Conservation (phyloP, 192 early-diverging fungal genomes). For the Lobosporangium transversale region DNA sequence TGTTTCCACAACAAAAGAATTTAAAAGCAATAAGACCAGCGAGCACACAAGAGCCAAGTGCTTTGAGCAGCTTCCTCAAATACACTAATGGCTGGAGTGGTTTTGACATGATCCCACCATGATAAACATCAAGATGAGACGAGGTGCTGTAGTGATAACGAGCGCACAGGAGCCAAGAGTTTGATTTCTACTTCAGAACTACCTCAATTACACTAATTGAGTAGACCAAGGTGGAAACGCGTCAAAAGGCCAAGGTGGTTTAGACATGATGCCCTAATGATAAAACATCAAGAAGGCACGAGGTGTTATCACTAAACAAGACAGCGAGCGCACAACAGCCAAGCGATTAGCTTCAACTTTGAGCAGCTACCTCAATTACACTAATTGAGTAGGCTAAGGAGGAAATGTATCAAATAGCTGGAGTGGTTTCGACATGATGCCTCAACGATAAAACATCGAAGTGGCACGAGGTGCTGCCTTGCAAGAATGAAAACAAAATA, state of each 20-base stretch:
- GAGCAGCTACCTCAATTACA: conserved; percentile 8
- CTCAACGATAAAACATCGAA: too few species aligned
- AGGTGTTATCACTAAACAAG: conserved; percentile 14
- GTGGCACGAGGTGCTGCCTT: too few species aligned
- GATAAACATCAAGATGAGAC: conserved; percentile 13
- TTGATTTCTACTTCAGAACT: conserved; percentile 17
- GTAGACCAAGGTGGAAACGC: conserved; percentile 18
- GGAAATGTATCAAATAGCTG: too few species aligned
- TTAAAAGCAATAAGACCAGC: conserved; percentile 4
- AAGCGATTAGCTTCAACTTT: conserved; percentile 3
- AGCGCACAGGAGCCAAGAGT: conserved; percentile 15
- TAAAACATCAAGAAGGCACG: conserved; percentile 1
- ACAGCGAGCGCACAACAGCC: conserved; percentile 17
- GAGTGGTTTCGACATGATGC: too few species aligned
- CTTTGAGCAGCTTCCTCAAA: conserved; percentile 3
- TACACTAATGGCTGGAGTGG: conserved; percentile 5
- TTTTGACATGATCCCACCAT: conserved; percentile 12
- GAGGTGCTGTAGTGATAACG: conserved; percentile 4
- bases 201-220: conserved; percentile 20
- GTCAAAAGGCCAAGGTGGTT: conserved; percentile 13
- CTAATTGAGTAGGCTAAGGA: conserved; percentile 14
- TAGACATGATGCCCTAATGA: conserved; percentile 18
- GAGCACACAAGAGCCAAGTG: conserved; percentile 5
- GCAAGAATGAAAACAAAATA: too few species aligned
- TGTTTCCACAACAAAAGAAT: neutral